Base-by-base conservation (phyloP, 495 filamentous ascomycete genomes). In the Aspergillus coremiiformis region DNA sequence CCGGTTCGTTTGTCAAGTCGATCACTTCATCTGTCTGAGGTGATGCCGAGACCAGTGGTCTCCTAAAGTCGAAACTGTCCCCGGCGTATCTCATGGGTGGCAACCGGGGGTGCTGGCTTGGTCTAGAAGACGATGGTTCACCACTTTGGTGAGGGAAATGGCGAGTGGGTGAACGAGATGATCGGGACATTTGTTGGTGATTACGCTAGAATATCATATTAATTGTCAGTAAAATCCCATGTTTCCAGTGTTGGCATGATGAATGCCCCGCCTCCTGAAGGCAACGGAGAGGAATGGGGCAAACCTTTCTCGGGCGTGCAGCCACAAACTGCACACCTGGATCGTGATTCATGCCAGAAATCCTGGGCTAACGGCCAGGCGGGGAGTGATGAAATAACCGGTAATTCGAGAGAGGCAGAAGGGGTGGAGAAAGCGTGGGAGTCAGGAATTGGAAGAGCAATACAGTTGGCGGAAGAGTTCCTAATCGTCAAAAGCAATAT, bases 1-100 rank as follows among this genome's bases (percentile, higher is more conserved):
- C 76, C 1, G 68, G 60, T 5, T 79, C 78, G 10, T 71, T 66
- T 4, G 80, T 83, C 19, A 84, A 60, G 57, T 84, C 80, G 17
- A 84, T 81, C 5, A 81, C 66, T 23, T 71, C 66, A 14, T 66
- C 68, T 7, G 51, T 47, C n/a, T 60, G 56, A 12, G 63, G 37
- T 1, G 58, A 50, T 2, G 54, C 44, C n/a, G 63, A 66, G 52
- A 64, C 65, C 7, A 68, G 59, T 7, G 79, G 78, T 21, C 73
- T 67, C 44, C 78, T 66, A 24, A 69, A 75, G 42, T 83, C 80
- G 29, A 74, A 61, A 11, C 76, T 71, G 60, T 79, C 73, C 14
- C 77, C 72, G 20, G 67, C 51, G 50, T 65, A 73, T 58, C 71
- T 50, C 24, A 59, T 54, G 15, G 29, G 52, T 5, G 57, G 37